phyloP scores from a whole-genome alignment of 179 eudicot genomes.

The Amaranthus tricolor region DNA sequence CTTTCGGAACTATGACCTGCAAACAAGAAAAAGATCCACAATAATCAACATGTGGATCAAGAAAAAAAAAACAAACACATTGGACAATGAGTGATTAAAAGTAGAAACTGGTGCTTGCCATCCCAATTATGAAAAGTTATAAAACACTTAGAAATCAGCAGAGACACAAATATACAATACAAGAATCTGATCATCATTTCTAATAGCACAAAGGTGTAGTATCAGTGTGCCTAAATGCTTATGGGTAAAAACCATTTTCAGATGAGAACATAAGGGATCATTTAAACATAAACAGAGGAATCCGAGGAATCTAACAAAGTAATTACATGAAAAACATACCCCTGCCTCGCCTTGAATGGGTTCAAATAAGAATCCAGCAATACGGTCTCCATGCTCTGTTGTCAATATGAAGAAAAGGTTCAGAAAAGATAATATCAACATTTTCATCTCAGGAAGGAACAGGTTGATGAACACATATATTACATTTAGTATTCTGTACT shows the following conservation, averaged over 20 bases:
- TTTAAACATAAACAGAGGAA: neutral
- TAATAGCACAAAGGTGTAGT: neutral
- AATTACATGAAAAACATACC: conserved; percentile 48
- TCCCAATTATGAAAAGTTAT: neutral
- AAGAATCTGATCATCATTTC: neutral
- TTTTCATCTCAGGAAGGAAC: neutral
- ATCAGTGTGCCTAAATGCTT: neutral
- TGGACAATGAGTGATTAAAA: neutral
- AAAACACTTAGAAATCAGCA: neutral
- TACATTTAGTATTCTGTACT: neutral
- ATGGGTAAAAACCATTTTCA: neutral
- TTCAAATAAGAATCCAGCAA: conserved; percentile 95
- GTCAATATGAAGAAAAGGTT: conserved; percentile 19
- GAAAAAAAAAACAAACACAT: neutral
- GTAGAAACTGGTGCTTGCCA: neutral
- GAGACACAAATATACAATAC: neutral
- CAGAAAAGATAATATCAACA: conserved; percentile 6
- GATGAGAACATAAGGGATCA: neutral
- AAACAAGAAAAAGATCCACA: conserved; percentile 8
- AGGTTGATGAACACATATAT: neutral
- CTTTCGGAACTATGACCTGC: conserved; percentile 83
- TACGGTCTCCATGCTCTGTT: conserved; percentile 77
- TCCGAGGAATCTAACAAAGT: neutral
- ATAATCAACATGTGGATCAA: neutral
- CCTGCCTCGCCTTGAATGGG: conserved; percentile 99